Percentiles rank a stretch among this genome's conserved stretches.
These are phyloP conservation scores for Eucalyptus curtisii DNA, from an alignment of 345 rosid genomes.

Conservation along the genomic window DNA sequence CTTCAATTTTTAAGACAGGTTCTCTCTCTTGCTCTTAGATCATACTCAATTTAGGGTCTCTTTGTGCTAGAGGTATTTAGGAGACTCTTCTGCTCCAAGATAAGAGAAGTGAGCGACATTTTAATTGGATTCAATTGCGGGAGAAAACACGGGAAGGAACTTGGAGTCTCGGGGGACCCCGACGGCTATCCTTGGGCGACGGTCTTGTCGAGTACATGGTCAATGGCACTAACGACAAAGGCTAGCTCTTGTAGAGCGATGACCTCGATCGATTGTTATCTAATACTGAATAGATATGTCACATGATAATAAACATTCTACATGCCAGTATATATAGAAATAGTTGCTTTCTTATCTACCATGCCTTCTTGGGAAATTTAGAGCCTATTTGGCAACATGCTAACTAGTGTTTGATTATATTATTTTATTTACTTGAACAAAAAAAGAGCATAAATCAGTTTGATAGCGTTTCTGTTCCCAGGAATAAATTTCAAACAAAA, in stretches of 20 bases:
- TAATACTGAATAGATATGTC: background rate
- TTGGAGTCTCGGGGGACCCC: background rate
- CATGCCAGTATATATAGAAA: background rate
- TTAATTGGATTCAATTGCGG: background rate
- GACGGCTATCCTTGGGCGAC: background rate
- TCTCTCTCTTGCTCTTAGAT: background rate
- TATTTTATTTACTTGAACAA: too few relatives aligned
- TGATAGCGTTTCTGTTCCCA: too few relatives aligned
- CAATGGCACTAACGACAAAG: background rate
- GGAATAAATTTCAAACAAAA: too few relatives aligned
- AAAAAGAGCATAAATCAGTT: too few relatives aligned
- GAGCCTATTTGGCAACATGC: too few relatives aligned
- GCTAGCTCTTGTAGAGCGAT: background rate
- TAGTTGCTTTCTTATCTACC: background rate
- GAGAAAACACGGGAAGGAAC: background rate
- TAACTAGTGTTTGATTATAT: too few relatives aligned
- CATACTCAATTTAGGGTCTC: background rate
- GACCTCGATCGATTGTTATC: background rate
- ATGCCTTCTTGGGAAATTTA: background rate
- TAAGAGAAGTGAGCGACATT: background rate
- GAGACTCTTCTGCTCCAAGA: background rate
- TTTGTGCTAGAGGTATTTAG: background rate
- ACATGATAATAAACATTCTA: too few relatives aligned
- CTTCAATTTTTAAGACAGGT: background rate
- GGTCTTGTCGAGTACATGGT: background rate